These are phyloP conservation scores for Epichloe sp. DNA, from an alignment of 2,329 filamentous ascomycete genomes.

Conservation along the genomic window DNA sequence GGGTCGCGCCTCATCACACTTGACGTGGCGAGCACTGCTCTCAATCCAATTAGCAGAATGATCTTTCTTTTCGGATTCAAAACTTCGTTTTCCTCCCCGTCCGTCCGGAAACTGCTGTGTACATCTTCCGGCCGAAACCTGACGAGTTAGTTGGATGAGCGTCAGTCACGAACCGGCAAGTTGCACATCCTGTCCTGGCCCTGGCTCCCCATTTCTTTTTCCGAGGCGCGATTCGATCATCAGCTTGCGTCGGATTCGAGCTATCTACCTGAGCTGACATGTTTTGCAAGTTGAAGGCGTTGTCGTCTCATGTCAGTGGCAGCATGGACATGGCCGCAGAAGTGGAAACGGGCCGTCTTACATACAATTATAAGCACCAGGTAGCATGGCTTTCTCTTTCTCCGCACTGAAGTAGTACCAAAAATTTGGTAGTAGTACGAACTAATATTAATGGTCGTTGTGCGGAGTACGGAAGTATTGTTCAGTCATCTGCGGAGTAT, in stretches of 20 bases:
- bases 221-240: not conserved
- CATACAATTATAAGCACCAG: not conserved
- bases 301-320: not conserved
- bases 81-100: not conserved
- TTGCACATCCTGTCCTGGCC: not conserved
- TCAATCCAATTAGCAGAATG: not conserved
- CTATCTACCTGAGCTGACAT: not conserved
- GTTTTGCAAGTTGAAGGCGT: not conserved
- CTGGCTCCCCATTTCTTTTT: not conserved
- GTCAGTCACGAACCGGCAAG: not conserved
- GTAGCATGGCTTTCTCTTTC: not conserved
- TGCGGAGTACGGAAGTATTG: not conserved
- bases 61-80: not conserved
- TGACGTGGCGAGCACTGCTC: not conserved
- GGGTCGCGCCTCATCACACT: not conserved
- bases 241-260: not conserved
- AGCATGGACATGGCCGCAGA: not conserved
- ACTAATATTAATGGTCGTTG: not conserved
- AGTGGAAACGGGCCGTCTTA: not conserved
- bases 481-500: too few species aligned
- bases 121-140: not conserved
- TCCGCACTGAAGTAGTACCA: too few species aligned
- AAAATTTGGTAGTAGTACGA: too few species aligned
- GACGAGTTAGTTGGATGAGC: not conserved
- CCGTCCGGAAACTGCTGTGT: too few species aligned